phyloP scores from a whole-genome alignment of 108 stramenopile species.

The Nitzschia sp. region DNA sequence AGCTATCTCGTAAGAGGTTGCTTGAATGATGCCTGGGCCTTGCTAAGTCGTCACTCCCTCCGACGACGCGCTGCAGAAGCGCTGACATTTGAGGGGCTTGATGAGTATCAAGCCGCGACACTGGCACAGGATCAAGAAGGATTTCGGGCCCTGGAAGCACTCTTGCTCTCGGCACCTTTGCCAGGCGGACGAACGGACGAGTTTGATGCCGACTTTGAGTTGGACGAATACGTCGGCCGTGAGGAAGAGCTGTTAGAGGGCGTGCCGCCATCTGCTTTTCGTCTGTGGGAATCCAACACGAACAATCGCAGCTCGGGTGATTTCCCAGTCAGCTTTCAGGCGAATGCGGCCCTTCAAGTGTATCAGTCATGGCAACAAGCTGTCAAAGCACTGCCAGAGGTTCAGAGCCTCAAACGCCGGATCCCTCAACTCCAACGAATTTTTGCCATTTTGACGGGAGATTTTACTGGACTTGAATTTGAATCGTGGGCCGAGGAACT shows the following conservation, averaged over 20 bases:
- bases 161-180: conserved; percentile 71
- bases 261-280: conserved; percentile 46
- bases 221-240: conserved; percentile 7
- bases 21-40: conserved; percentile 67
- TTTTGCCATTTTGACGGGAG: conserved; percentile 38
- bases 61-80: conserved; percentile 35
- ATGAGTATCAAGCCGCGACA: conserved; percentile 15
- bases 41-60: conserved; percentile 63
- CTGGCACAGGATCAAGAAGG: conserved; percentile 55
- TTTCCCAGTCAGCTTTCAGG: conserved; percentile 49
- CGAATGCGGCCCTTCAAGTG: conserved; percentile 43
- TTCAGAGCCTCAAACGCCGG: conserved; percentile 30
- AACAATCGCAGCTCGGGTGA: conserved; percentile 14
- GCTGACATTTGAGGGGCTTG: conserved; percentile 1
- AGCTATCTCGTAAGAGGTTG: conserved; percentile 50
- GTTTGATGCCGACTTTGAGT: conserved; percentile 39
- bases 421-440: conserved; percentile 42
- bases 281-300: conserved; percentile 63
- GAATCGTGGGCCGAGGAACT: conserved; percentile 65
- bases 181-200: conserved; percentile 70
- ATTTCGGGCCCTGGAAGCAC: conserved; percentile 48
- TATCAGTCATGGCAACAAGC: conserved; percentile 57
- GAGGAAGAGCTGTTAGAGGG: conserved; percentile 27
- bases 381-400: conserved; percentile 13
- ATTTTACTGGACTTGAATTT: conserved; percentile 30